Evolutionary conservation across 2,329 filamentous ascomycete species (phyloP), one percentile per base, ranked within the genome.

Genomic region (Diaporthe sp.): DNA sequence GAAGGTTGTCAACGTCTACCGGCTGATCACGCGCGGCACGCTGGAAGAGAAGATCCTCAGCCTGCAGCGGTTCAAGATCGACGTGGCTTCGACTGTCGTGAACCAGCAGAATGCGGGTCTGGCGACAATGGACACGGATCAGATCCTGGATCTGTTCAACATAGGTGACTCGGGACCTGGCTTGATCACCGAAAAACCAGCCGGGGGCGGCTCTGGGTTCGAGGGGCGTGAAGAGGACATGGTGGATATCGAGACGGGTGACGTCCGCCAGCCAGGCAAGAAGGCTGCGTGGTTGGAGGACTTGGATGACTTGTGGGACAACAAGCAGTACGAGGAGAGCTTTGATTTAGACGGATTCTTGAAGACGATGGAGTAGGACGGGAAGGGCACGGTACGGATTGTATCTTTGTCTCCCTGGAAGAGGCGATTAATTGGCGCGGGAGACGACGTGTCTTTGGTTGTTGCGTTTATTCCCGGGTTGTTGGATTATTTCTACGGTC

Each of bases 1-100:
- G 91, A 99, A 98, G 90, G 97, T 98, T 50, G 97, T 99, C 79
- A 99, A 99, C 81, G 97, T 99, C 22, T 99, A 99, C 84, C 95
- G 97, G 33, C 89, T 99, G 78, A 97, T 99, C 80, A 99, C 97
- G 8, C 91, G 97, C 78, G 97, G 97, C 77, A 99, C 97, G 2
- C 86, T 99, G 66, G 97, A 99, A 84, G 97, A 99, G 87, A 99
- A 99, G 90, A 99, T 99, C 81, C 87, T 99, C 80, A 97, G 94
- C 81, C 92, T 99, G 73, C 97, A 99, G 91, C 93, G 97, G 69
- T 99, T 99, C 92, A 99, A 99, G 88, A 98, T 99, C 80, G 97
- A 99, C 83, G 96, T 99, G 28, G 97, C 97, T 55, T 97, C 94
- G 69, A 99, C 97, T 0, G 97, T 99, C 8, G 97, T 99, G 78